Evolutionary conservation across 2,329 filamentous ascomycete genomes (phyloP), one percentile per base, ranked within the genome.

Genomic region (Lecanosticta acicola): DNA sequence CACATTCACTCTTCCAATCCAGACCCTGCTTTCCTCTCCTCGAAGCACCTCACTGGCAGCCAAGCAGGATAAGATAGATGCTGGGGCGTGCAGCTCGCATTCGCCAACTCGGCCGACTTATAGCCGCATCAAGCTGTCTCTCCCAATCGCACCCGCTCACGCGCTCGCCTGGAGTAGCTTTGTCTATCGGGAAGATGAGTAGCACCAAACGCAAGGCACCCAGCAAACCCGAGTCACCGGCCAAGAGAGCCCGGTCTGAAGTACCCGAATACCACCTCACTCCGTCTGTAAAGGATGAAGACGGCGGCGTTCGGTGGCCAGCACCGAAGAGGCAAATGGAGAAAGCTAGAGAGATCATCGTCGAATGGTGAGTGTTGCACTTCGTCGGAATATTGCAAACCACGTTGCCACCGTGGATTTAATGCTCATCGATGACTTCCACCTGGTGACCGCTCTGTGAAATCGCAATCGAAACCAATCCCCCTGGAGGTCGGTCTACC

Each of bases 271-370:
- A 75, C 48, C 72, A 75, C 52, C 48, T 63, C 10, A 68, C 69
- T 3, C 66, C 69, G 3, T 68, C 69, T 2, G 40, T 67, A 24
- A 62, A 59, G 43, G 71, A 74, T 49, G 65, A 67, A 0, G 54
- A 66, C 14, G 79, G 78, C 1, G 66, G 68, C 8, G 65, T 71
- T 1, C 68, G 82, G 39, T 85, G 81, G 82, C 82, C 82, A 2
- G 81, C 81, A 1, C 75, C 79, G 1, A 63, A 61, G 41, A 62
- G 63, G 9, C 76, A 82, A 43, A 77, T 85, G 29, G 65, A 76
- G 8, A 63, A 64, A 5, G 81, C 81, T 2, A 69, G 77, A 41
- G 56, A 63, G 1, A 78, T 83, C 40, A 78, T 85, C 41, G 65
- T 60, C 37, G 72, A 80, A 61, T 83, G 80, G 80, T 78, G 65